A percentile compares a stretch with the other conserved stretches of the same genome.
Evolutionary conservation across 345 rosid genomes (phyloP).

Genomic region (Rhodamnia rubescens): DNA sequence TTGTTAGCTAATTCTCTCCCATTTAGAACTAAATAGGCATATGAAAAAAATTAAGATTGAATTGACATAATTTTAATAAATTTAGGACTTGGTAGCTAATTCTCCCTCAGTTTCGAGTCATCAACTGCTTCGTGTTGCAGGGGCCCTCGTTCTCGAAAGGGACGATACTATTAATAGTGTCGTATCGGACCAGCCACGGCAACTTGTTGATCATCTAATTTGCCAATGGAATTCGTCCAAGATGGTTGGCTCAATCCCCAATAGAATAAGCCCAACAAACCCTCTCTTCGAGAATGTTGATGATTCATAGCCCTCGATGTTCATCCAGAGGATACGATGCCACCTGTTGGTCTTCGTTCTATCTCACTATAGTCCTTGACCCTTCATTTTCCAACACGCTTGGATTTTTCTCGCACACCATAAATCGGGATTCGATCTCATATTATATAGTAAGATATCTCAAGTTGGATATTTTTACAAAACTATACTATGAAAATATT

Average conservation of each 20-base stretch:
- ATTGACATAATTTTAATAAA: too few species aligned
- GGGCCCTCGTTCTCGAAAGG: neutral
- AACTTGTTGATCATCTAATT: neutral
- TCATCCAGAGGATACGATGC: neutral
- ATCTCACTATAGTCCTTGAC: neutral
- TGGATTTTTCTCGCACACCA: neutral
- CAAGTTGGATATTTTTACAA: neutral
- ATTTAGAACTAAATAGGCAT: too few species aligned
- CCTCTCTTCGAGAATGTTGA: neutral
- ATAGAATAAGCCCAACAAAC: neutral
- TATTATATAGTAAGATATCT: neutral
- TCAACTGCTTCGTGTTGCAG: neutral
- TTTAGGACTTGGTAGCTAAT: too few species aligned
- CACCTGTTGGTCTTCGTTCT: neutral
- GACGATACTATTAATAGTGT: neutral
- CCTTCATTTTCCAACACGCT: neutral
- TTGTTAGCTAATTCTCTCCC: too few species aligned
- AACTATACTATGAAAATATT: too few species aligned
- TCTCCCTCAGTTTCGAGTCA: neutral
- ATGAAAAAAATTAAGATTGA: too few species aligned
- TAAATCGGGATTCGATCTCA: neutral
- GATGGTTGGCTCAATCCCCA: neutral
- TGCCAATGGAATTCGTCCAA: neutral
- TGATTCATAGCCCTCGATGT: neutral
- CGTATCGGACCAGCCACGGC: neutral